phyloP scores from a whole-genome alignment of 2,329 filamentous ascomycete species.

The Hymenoscyphus albidus region DNA sequence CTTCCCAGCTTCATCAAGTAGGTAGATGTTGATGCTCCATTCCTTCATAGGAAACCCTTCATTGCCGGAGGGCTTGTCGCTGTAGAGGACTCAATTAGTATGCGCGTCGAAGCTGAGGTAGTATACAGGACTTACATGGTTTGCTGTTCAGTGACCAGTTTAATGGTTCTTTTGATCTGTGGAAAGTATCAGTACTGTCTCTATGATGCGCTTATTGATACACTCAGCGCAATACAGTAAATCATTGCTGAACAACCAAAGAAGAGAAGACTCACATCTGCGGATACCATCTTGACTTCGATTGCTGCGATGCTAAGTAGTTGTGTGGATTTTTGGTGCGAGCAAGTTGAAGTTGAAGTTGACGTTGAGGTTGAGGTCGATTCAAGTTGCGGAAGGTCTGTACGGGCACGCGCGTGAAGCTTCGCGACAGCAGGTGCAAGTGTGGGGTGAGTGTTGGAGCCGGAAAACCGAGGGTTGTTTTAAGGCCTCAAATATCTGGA shows the following conservation, averaged over 20 bases:
- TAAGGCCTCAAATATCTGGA: not conserved
- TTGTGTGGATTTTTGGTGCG: not conserved
- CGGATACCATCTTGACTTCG: not conserved
- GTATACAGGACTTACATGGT: constrained; percentile 53
- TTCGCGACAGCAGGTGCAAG: not conserved
- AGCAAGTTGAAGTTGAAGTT: not conserved
- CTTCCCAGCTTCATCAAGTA: constrained; percentile 82
- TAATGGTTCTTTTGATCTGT: constrained; percentile 78
- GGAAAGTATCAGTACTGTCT: not conserved
- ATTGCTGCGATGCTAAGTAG: not conserved
- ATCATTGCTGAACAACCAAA: not conserved
- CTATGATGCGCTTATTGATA: not conserved
- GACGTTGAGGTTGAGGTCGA: not conserved
- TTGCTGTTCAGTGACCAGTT: constrained; percentile 88
- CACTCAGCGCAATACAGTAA: not conserved
- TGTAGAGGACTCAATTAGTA: constrained; percentile 37
- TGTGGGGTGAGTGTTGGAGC: not conserved
- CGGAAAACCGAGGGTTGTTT: not conserved
- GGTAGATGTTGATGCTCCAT: constrained; percentile 84
- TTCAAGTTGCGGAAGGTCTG: not conserved
- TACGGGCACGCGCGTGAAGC: not conserved
- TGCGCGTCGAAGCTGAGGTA: not conserved
- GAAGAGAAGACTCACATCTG: constrained; percentile 1
- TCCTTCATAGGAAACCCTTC: constrained; percentile 88
- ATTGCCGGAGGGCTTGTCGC: constrained; percentile 74